Evolutionary conservation across 2,329 filamentous ascomycete species (phyloP), one percentile per base, ranked within the genome.

Genomic region (Penicillium psychrosexuale): DNA sequence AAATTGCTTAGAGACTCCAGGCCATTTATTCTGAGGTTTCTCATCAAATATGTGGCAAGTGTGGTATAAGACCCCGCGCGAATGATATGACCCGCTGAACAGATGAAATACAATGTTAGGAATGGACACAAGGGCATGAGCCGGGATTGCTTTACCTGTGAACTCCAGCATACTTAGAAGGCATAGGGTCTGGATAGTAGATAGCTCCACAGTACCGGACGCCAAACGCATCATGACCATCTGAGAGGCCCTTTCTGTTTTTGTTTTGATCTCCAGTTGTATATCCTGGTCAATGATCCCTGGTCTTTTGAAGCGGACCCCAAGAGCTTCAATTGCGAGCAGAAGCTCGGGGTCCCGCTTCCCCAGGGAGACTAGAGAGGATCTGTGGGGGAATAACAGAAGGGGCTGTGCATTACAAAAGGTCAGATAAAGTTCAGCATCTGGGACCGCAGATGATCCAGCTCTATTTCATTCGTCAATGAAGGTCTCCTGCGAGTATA

Each of bases 401-500:
- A 72, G 58, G 24, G 70, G 71, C 27, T 72, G 71, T n/a, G 59
- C 67, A 34, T 72, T 68, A 49, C 69, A 71, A 28, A 65, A 70
- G 2, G 42, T 65, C 11, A 70, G 56, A 47, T 69, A 73, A 3
- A 68, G 58, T 8, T 71, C 52, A 4, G 59, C 51, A 9, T 59
- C 57, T 17, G 53, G 47, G 15, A 17, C 13, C 5, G 44, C 44
- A 3, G 50, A 37, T 27, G 54, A 51, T 8, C 43, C 50, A 3
- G 39, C 27, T 33, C 17, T 47, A 22, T 28, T 19, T 47, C 12
- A 33, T 38, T 28, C n/a, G 5, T 54, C 13, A 54, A 34, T 38
- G 1, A n/a, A 38, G 0, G 4, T 5, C 9, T 13, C 17, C 2
- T 8, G 8, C 1, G 17, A 28, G 9, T 1, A 0, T 8, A 2